Evolutionary conservation across 768 basidiomycete genomes (phyloP), one percentile per base, ranked within the genome.

Genomic region (Hemileccinum impolitum): DNA sequence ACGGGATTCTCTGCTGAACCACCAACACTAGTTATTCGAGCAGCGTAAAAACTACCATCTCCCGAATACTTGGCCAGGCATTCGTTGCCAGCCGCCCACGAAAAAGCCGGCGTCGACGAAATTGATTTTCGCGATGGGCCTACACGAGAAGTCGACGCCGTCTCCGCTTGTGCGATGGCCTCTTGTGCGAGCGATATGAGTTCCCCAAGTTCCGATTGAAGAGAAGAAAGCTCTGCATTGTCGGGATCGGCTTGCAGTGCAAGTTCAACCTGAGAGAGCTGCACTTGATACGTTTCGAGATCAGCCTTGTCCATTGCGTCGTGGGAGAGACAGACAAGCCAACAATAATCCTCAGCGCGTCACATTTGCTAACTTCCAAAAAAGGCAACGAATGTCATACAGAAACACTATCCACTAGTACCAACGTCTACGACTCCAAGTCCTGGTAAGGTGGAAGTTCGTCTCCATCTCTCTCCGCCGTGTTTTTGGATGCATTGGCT

Each of bases 221-320:
- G 79, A 25, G 80, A 82, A 34, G 76, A 69, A 40, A 93, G 82
- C 67, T 88, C 90, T 46, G 71, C 59, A 64, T 90, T 93, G 59
- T 73, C 72, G 5, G 90, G 87, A 62, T 94, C 91, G 36, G 81
- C 67, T 42, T 80, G 73, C 40, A 94, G 82, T 17, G 89, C 86
- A 47, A 81, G 70, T 66, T 93, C 88, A 52, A 94, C 90, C 65
- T 93, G 89, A n/a, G 85, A 82, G 51, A 92, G 84, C 64, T 91
- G 89, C 11, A 87, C 87, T 72, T 93, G 87, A 64, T 92, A 93
- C 2, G 88, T 89, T 69, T 94, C 91, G 50, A 94, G 80, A 67
- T 93, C 91, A 50, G 79, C 74, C 60, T 80, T 82, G 65, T 89
- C 66, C 66, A 67, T 67, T 6, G 50, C 11, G 36, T 18, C 8